Conservation (phyloP, 768 basidiomycete genomes). For the Candolleomyces aberdarensis region DNA sequence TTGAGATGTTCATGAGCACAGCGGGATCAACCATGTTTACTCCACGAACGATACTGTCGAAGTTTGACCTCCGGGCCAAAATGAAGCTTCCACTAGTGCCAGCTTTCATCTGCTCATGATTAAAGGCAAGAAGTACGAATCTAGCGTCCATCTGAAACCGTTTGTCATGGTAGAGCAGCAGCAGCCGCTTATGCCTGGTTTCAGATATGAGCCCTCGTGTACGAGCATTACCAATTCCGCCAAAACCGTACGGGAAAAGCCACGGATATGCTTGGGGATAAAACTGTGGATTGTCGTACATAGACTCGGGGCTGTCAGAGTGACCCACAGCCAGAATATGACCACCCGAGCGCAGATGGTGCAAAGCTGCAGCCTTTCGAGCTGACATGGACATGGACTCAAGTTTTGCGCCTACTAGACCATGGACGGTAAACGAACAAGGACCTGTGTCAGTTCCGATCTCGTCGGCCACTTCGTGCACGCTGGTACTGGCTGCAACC, state of each 20-base stretch:
- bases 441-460: not conserved
- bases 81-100: constrained; percentile 10
- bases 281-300: not conserved
- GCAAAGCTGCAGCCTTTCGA: not conserved
- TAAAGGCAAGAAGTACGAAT: constrained; percentile 29
- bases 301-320: not conserved
- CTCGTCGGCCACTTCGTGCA: constrained; percentile 22
- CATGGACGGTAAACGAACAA: not conserved
- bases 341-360: not conserved
- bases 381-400: not conserved
- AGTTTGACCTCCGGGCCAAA: constrained; percentile 14
- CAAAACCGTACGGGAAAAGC: constrained; percentile 7
- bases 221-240: constrained; percentile 3
- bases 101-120: constrained; percentile 28
- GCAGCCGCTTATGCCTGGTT: constrained; percentile 16
- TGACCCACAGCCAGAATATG: not conserved
- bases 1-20: constrained; percentile 5
- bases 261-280: constrained; percentile 6
- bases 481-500: not conserved
- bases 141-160: constrained; percentile 30
- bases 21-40: not conserved
- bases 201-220: constrained; percentile 12
- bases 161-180: constrained; percentile 34
- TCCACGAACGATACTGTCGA: constrained; percentile 8
- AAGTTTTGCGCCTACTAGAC: not conserved